Conservation (phyloP, 371 early-diverging fungal genomes). For the Lichtheimia hyalospora region DNA sequence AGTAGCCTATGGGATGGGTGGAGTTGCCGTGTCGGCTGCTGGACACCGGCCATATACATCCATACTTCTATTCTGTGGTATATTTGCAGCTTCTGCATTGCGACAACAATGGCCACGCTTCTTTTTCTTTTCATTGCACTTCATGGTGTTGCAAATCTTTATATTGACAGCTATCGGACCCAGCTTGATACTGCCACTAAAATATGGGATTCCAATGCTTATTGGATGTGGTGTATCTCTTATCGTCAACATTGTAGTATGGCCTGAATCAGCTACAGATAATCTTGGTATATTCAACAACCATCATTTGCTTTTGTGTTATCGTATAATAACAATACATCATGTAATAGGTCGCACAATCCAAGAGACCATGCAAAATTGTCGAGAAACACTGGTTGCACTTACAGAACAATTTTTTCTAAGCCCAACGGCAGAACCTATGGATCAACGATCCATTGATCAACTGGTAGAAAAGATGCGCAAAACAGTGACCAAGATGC, state of each 20-base stretch:
- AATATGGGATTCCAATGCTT: constrained; percentile 18
- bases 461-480: constrained; percentile 35
- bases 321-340: background rate
- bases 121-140: constrained; percentile 28
- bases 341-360: constrained; percentile 31
- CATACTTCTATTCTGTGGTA: constrained; percentile 14
- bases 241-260: constrained; percentile 37
- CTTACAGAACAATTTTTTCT: constrained; percentile 45
- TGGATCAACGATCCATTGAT: constrained; percentile 27
- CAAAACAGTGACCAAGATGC: constrained; percentile 38
- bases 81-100: constrained; percentile 20
- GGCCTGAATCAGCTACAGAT: constrained; percentile 53
- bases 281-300: constrained; percentile 22
- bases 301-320: background rate
- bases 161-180: constrained; percentile 12
- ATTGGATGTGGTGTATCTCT: constrained; percentile 30
- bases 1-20: constrained; percentile 20
- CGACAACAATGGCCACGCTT: constrained; percentile 26
- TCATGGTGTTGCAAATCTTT: constrained; percentile 32
- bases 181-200: constrained; percentile 3
- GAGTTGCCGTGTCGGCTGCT: constrained; percentile 19
- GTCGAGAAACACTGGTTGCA: constrained; percentile 36
- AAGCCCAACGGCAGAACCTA: constrained; percentile 28
- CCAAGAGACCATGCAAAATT: constrained; percentile 35
- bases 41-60: background rate